phyloP scores from a whole-genome alignment of 805 yeast species.

The Candida pseudoglaebosa region DNA sequence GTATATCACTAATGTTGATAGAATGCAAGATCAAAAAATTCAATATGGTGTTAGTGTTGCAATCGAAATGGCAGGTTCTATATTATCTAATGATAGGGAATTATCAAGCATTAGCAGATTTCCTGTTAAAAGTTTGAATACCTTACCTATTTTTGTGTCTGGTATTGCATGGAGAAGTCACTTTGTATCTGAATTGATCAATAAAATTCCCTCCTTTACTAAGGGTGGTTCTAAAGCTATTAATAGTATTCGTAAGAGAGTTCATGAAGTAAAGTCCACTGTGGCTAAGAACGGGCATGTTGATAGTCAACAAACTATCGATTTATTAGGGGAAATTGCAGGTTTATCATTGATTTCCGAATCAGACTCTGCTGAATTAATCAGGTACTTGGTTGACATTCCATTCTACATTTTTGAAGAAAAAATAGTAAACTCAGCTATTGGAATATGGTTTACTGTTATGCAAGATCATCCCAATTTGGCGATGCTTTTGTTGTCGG shows the following conservation, averaged over 20 bases:
- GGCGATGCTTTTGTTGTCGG: constrained; percentile 60
- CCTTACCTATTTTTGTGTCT: constrained; percentile 69
- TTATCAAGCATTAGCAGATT: constrained; percentile 44
- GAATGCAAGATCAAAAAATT: constrained; percentile 28
- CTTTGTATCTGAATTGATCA: constrained; percentile 31
- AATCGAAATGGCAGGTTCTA: constrained; percentile 75
- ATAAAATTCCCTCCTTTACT: constrained; percentile 24
- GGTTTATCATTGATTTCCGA: constrained; percentile 32
- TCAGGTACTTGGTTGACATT: constrained; percentile 52
- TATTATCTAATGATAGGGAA: constrained; percentile 66
- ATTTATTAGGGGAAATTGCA: constrained; percentile 44
- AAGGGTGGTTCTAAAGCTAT: constrained; percentile 26
- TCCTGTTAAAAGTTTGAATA: constrained; percentile 41
- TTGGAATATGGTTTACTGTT: constrained; percentile 76
- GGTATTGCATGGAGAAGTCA: constrained; percentile 70
- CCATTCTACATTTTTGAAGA: constrained; percentile 70
- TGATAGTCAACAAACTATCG: constrained; percentile 28
- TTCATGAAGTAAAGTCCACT: constrained; percentile 13
- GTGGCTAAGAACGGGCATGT: constrained; percentile 9
- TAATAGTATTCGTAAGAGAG: constrained; percentile 23
- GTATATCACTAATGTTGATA: constrained; percentile 54
- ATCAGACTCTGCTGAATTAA: constrained; percentile 42
- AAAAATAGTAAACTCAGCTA: constrained; percentile 56
- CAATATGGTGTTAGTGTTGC: constrained; percentile 90
- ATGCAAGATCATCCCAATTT: constrained; percentile 62